Base-by-base conservation (phyloP, 768 basidiomycete genomes). In the Paxillus involutus region DNA sequence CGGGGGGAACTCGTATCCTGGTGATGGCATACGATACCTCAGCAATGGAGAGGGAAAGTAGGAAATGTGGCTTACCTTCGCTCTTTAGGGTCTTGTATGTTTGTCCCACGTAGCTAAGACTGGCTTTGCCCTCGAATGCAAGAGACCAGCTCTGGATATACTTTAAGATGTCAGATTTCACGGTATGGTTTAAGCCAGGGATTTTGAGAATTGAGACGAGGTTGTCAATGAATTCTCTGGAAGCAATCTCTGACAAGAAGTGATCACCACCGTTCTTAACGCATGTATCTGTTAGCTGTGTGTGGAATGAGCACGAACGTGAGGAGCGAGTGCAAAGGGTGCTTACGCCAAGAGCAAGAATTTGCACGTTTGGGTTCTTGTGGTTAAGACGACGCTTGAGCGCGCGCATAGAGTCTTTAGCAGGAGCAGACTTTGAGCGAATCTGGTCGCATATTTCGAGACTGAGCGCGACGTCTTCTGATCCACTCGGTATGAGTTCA, bases 361-460 rank as follows among this genome's bases (percentile, higher is more conserved):
- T 77, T 71, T 94, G 93, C 8, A 96, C 94, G 62, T 98, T 96
- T 0, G 94, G 94, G 70, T 99, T 99, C 82, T 89, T 91, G 73
- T 96, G 91, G 64, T 88, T 86, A 47, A 98, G 76, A 47, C 95
- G 82, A 24, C 86, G 82, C 72, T 94, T 94, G 65, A 99, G 77
- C 17, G 88, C 84, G 53, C 88, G 88, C 86, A 94, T 90, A 4
- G 96, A 89, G 56, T 89, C 85, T 72, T 89, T 89, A 16, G 95
- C 86, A 16, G 83, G 81, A 0, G 88, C 87, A 40, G 89, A 83
- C 76, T 96, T 95, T 6, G 92, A 92, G 50, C 94, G 85, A 68
- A 99, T 94, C 72, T 95, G 89, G 73, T 99, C 97, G 60, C 93
- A 94, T 77, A 98, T 92, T 69, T 98, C 94, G 55, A 99, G 89